Conservation (phyloP, 2,329 filamentous ascomycete species). For the Emmonsia crescens region DNA sequence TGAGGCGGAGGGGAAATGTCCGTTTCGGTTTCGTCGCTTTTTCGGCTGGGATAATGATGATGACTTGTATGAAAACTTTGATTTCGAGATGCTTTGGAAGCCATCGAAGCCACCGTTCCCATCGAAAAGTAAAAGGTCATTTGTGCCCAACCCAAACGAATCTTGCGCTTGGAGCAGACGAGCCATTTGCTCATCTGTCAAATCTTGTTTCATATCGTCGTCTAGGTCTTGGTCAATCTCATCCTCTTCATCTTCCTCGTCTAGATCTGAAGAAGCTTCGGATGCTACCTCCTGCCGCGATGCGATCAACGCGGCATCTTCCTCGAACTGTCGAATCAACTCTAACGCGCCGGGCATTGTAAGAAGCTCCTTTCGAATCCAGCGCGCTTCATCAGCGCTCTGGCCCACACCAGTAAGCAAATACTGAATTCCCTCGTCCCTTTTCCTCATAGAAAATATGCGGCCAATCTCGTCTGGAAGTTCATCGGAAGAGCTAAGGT, state of each 20-base stretch:
- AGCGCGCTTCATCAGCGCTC: conserved; percentile 38
- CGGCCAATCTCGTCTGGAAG: conserved; percentile 31
- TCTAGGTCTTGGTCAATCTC: conserved; percentile 23
- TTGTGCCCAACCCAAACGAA: conserved; percentile 50
- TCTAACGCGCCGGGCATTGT: conserved; percentile 18
- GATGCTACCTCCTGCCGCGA: not conserved
- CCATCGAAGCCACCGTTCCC: not conserved
- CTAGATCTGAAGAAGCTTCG: conserved; percentile 7
- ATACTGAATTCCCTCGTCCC: conserved; percentile 39
- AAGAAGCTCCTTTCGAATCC: conserved; percentile 33
- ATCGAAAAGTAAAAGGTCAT: conserved; percentile 49
- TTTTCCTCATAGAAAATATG: conserved; percentile 37
- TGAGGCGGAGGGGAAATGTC: conserved; percentile 43
- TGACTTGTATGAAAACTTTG: not conserved
- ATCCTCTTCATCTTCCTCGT: conserved; percentile 25
- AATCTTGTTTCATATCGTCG: conserved; percentile 18
- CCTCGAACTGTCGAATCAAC: conserved; percentile 25
- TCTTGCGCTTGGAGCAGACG: conserved; percentile 50
- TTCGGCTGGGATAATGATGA: not conserved
- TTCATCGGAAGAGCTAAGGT: conserved; percentile 41
- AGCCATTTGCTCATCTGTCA: conserved; percentile 53
- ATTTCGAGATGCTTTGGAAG: not conserved
- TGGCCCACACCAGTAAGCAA: conserved; percentile 40
- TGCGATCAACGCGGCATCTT: conserved; percentile 16
- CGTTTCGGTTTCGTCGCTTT: conserved; percentile 17